Evolutionary conservation across 371 early-diverging fungal genomes (phyloP), one percentile per base, ranked within the genome.

Genomic region (Modicella reniformis): DNA sequence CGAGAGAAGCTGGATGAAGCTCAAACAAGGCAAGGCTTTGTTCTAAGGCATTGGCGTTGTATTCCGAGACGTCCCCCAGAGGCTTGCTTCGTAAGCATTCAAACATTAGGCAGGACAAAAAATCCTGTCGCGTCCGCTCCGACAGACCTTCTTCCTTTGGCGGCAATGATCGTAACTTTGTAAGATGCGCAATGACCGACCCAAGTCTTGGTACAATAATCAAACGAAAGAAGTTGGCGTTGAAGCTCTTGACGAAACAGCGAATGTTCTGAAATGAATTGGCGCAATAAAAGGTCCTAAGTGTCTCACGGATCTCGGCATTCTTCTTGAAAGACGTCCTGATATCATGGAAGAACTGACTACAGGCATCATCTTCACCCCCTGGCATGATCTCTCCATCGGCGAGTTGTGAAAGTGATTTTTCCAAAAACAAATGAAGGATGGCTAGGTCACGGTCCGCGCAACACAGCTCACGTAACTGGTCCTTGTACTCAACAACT

Each of bases 201-300:
- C 82, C 82, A 21, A 88, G 74, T n/a, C 81, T 86, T 32, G 93
- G 92, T 2, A 88, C 61, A 32, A 90, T 77, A 7, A 89, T 76
- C 19, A 92, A 76, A 3, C 91, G 66, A 62, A 91, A 89, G 13
- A 86, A 81, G 23, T 85, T 82, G 4, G 86, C 71, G 49, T 87
- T 84, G 63, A 85, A 82, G 9, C 84, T 83, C 70, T 92, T 92
- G 66, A 93, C 85, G 81, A 90, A 92, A 59, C 92, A 92, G 23
- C 85, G 82, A 48, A 86, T 82, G 40, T 90, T 80, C 28, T 73
- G 52, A n/a, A 86, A 80, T 12, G 80, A 74, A 34, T 54, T 52
- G 33, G 71, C 66, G 57, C 80, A 74, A 37, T 80, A 69, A 29
- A 72, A 74, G 9, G 70, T 62, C 62, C 66, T 62, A 10, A 72